A percentile compares a stretch with the other conserved stretches of the same genome.
phyloP scores from a whole-genome alignment of 371 early-diverging fungal species.

The Mucor irregularis region DNA sequence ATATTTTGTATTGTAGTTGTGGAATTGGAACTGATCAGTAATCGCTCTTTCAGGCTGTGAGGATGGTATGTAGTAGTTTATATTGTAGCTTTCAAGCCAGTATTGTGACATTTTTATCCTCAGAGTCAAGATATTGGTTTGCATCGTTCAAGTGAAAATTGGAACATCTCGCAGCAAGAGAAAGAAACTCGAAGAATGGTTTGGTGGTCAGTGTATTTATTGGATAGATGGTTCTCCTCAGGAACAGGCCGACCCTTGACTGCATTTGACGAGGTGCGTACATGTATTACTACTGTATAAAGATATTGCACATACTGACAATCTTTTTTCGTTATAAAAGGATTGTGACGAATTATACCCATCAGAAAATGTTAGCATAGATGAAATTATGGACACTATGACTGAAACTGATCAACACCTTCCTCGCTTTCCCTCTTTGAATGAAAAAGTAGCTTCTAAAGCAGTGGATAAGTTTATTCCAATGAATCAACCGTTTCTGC shows the following conservation, averaged over 20 bases:
- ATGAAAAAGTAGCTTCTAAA: neutral
- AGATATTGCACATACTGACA: too few species aligned
- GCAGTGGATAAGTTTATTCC: constrained; percentile 5
- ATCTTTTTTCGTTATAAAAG: constrained; percentile 4
- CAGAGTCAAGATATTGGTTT: constrained; percentile 57
- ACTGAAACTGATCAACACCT: constrained; percentile 16
- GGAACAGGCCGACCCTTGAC: constrained; percentile 32
- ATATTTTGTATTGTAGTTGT: neutral
- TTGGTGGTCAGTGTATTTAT: constrained; percentile 54
- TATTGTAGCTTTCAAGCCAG: neutral
- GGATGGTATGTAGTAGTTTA: constrained; percentile 14
- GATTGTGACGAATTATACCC: constrained; percentile 37
- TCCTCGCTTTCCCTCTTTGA: constrained; percentile 20
- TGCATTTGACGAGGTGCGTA: constrained; percentile 26
- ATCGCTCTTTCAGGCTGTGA: constrained; percentile 19
- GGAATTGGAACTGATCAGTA: too few species aligned
- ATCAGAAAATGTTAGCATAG: constrained; percentile 27
- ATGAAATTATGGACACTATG: constrained; percentile 37
- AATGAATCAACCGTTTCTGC: constrained; percentile 38
- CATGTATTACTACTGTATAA: neutral
- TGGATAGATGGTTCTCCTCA: constrained; percentile 44
- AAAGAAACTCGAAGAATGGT: constrained; percentile 51
- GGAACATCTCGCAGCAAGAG: constrained; percentile 41
- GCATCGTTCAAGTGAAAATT: constrained; percentile 41
- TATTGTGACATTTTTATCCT: neutral